Evolutionary conservation across 441 rosid species (phyloP).

Genomic region (Arabidopsis hybrid): DNA sequence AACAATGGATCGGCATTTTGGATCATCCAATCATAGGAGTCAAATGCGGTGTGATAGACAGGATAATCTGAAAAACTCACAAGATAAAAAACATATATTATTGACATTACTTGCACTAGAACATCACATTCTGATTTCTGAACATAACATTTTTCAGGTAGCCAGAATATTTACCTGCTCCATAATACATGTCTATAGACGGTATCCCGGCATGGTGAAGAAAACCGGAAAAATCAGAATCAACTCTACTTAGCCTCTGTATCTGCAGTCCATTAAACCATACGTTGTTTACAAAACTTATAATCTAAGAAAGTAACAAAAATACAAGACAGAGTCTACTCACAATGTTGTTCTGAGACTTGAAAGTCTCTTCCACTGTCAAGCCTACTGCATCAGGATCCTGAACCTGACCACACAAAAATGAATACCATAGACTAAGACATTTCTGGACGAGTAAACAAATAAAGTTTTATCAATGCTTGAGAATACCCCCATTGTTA

Average conservation of each 20-base stretch:
- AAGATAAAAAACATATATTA: conserved; percentile 13
- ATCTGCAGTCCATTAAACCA: conserved; percentile 59
- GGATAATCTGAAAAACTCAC: conserved; percentile 68
- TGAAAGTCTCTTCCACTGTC: conserved; percentile 69
- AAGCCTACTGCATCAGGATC: conserved; percentile 72
- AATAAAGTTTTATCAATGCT: background rate
- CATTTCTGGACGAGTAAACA: background rate
- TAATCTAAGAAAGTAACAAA: background rate
- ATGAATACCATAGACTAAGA: conserved; percentile 14
- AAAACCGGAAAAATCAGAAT: conserved; percentile 94
- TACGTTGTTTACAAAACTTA: conserved; percentile 19
- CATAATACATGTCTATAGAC: conserved; percentile 88
- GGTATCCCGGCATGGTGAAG: conserved; percentile 93
- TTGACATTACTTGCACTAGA: conserved; percentile 2
- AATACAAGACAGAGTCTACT: conserved; percentile 34
- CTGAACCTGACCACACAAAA: conserved; percentile 57
- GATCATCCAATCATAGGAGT: conserved; percentile 83
- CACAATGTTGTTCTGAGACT: conserved; percentile 48
- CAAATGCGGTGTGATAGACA: conserved; percentile 91
- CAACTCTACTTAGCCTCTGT: conserved; percentile 79
- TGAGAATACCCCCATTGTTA: background rate
- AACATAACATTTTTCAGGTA: background rate
- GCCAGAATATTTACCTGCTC: conserved; percentile 60
- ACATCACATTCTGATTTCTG: background rate
- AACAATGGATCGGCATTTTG: conserved; percentile 77